phyloP scores from a whole-genome alignment of 305 asterid genomes.

The Nicotiana rustica region DNA sequence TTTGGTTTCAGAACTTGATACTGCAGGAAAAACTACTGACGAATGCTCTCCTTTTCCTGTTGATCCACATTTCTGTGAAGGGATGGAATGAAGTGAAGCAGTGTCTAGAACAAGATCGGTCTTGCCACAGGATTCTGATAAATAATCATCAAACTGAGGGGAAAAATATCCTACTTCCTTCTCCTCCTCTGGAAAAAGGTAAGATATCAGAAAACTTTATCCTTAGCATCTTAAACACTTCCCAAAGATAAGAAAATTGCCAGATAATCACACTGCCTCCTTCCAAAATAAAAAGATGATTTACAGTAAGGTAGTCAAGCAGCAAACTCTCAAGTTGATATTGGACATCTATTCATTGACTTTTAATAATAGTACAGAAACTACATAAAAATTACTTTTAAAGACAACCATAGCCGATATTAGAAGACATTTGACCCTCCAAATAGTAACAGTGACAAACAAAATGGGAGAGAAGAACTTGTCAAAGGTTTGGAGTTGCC shows the following conservation, averaged over 20 bases:
- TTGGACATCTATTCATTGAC: neutral
- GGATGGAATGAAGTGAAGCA: constrained; percentile 36
- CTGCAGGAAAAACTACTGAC: constrained; percentile 29
- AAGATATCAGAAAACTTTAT: constrained; percentile 37
- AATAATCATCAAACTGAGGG: constrained; percentile 50
- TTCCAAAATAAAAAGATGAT: neutral
- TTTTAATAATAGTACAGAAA: neutral
- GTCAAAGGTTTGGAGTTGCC: neutral
- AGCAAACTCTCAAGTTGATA: neutral
- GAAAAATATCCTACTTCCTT: constrained; percentile 44
- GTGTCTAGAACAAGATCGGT: constrained; percentile 37
- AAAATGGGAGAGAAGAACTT: neutral
- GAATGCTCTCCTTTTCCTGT: constrained; percentile 36
- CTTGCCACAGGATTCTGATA: constrained; percentile 39
- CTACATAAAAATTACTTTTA: too few relatives aligned
- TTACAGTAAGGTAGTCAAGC: neutral
- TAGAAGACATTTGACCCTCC: too few relatives aligned
- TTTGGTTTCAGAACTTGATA: constrained; percentile 41
- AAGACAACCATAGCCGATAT: too few relatives aligned
- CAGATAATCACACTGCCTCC: constrained; percentile 8
- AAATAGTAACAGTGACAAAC: neutral
- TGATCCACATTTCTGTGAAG: constrained; percentile 29
- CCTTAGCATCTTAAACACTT: constrained; percentile 26
- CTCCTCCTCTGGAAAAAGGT: constrained; percentile 61
- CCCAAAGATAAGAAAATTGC: neutral